A percentile compares a stretch with the other conserved stretches of the same genome.
Evolutionary conservation across 805 yeast species (phyloP).

Genomic region (Lipomyces orientalis): DNA sequence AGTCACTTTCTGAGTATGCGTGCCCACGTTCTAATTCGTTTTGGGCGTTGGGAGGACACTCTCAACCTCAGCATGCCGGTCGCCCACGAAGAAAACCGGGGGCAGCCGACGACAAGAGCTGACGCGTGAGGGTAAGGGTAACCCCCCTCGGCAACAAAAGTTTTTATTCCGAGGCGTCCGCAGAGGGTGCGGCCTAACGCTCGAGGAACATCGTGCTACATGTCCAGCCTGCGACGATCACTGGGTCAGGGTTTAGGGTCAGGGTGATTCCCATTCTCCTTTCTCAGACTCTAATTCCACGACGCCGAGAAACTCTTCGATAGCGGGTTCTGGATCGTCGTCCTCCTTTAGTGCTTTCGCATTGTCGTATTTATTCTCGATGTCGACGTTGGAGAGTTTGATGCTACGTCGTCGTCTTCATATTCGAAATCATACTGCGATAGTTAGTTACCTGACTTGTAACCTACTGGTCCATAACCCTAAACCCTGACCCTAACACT

Average conservation of each 20-base stretch:
- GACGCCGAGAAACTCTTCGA: constrained; percentile 42
- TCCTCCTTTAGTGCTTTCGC: constrained; percentile 47
- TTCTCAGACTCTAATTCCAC: constrained; percentile 38
- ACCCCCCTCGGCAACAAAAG: no score
- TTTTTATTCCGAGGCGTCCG: no score
- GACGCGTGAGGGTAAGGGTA: no score
- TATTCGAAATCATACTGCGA: constrained; percentile 47
- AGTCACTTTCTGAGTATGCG: background rate
- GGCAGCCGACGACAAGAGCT: no score
- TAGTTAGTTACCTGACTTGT: background rate
- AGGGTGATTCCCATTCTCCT: constrained; percentile 45
- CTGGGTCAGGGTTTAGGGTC: no score
- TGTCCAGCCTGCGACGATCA: no score
- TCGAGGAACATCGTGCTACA: no score
- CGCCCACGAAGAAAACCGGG: no score
- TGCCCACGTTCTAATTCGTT: background rate
- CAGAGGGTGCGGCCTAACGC: no score
- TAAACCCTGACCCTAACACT: no score
- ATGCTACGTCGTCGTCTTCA: constrained; percentile 44
- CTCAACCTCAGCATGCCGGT: background rate
- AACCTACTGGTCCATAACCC: no score
- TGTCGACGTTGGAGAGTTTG: constrained; percentile 40
- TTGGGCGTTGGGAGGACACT: background rate
- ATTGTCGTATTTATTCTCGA: constrained; percentile 48
- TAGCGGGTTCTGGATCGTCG: constrained; percentile 46